phyloP scores from a whole-genome alignment of 768 basidiomycete genomes.

The Lactifluus piperatus region DNA sequence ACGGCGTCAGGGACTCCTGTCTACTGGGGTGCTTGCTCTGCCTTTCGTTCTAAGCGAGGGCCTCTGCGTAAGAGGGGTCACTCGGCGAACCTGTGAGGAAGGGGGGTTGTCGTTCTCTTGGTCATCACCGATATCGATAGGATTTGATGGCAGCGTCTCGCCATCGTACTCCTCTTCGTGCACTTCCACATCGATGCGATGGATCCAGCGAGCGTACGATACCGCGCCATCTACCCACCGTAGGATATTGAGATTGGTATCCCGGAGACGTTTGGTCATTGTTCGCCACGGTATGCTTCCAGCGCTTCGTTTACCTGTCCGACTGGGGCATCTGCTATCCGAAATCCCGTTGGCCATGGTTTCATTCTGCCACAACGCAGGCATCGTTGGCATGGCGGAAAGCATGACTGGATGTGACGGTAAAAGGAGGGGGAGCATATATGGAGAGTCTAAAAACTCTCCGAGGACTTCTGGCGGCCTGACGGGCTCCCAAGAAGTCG shows the following conservation, averaged over 20 bases:
- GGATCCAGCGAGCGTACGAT: slow-evolving; percentile 53
- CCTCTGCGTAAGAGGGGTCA: slow-evolving; percentile 59
- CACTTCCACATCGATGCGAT: slow-evolving; percentile 29
- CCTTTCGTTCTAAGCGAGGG: slow-evolving; percentile 37
- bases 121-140: slow-evolving; percentile 27
- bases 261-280: slow-evolving; percentile 49
- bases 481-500: slow-evolving; percentile 68
- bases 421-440: slow-evolving; percentile 84
- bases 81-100: slow-evolving; percentile 29
- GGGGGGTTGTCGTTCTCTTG: slow-evolving; percentile 27
- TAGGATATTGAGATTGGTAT: slow-evolving; percentile 49
- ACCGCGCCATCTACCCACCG: slow-evolving; percentile 63
- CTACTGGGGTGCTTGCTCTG: background rate
- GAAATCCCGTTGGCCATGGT: slow-evolving; percentile 22
- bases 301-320: slow-evolving; percentile 33
- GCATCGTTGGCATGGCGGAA: slow-evolving; percentile 53
- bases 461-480: slow-evolving; percentile 76
- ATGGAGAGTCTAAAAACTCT: slow-evolving; percentile 85
- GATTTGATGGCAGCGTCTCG: slow-evolving; percentile 24
- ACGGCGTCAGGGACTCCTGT: background rate
- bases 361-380: slow-evolving; percentile 30
- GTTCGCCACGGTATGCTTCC: slow-evolving; percentile 48
- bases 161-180: slow-evolving; percentile 35
- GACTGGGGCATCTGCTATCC: slow-evolving; percentile 28
- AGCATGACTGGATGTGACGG: slow-evolving; percentile 75